Conservation (phyloP, 768 basidiomycete species). For the Mycena alexandri region DNA sequence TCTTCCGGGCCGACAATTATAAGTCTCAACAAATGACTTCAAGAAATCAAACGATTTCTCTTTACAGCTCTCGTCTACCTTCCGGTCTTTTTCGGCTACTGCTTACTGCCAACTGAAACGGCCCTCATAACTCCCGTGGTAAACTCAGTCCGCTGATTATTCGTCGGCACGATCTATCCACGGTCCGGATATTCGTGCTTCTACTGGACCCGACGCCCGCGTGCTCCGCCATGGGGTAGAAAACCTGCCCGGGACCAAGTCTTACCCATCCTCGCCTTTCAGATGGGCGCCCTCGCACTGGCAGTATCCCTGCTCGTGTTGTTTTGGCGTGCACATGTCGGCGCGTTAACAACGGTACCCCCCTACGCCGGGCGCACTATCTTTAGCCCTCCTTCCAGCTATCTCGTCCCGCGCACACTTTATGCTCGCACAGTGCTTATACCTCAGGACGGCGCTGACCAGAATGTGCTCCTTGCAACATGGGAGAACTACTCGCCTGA, state of each 20-base stretch:
- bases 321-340: neutral
- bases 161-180: too few relatives aligned
- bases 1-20: too few relatives aligned
- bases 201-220: too few relatives aligned
- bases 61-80: too few relatives aligned
- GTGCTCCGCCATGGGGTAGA: too few relatives aligned
- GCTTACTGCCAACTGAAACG: too few relatives aligned
- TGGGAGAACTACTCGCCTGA: conserved; percentile 42
- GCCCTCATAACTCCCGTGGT: too few relatives aligned
- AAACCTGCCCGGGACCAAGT: neutral
- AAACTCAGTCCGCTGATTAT: too few relatives aligned
- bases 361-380: conserved; percentile 30
- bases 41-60: too few relatives aligned
- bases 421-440: conserved; percentile 39
- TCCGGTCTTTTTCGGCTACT: too few relatives aligned
- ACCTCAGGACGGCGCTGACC: conserved; percentile 31
- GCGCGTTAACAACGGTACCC: conserved; percentile 14
- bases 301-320: conserved; percentile 5
- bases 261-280: neutral
- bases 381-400: conserved; percentile 35
- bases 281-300: neutral
- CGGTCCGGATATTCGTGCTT: too few relatives aligned
- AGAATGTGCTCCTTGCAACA: conserved; percentile 39
- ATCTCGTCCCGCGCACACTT: conserved; percentile 37
- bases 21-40: too few relatives aligned